Evolutionary conservation across 2,329 filamentous ascomycete species (phyloP).

Genomic region (Colletotrichum agaves): DNA sequence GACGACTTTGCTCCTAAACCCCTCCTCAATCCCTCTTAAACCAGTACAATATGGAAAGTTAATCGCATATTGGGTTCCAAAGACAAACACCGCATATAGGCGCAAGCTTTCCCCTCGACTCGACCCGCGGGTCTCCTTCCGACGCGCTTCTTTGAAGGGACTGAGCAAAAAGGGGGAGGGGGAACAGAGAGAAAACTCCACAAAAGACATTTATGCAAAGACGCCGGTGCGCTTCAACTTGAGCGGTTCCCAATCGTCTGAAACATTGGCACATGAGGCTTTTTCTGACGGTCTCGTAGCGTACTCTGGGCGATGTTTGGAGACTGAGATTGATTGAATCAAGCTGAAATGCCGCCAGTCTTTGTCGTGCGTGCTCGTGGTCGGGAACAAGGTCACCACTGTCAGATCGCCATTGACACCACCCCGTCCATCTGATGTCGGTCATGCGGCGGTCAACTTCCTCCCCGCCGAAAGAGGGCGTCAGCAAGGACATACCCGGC

Average conservation of each 20-base stretch:
- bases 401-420: not conserved
- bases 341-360: not conserved
- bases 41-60: not conserved
- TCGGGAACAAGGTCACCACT: not conserved
- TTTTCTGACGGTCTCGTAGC: slow-evolving; percentile 1
- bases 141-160: not conserved
- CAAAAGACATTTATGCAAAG: slow-evolving; percentile 15
- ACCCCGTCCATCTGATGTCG: slow-evolving; percentile 3
- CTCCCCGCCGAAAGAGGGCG: not conserved
- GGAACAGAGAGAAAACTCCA: not conserved
- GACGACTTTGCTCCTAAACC: not conserved
- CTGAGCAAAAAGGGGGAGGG: no score
- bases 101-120: not conserved
- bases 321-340: not conserved
- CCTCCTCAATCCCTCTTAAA: slow-evolving; percentile 10
- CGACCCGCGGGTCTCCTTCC: not conserved
- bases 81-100: not conserved
- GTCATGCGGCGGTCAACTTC: not conserved
- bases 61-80: slow-evolving; percentile 3
- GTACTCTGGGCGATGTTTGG: no score
- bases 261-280: slow-evolving; percentile 7
- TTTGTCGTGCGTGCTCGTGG: fast-evolving
- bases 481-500: not conserved
- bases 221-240: slow-evolving; percentile 27
- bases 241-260: slow-evolving; percentile 3